Percentiles rank a stretch among this genome's conserved stretches.
Evolutionary conservation across 169 alveolate genomes (phyloP).

Genomic region (Cryptosporidium parvum): DNA sequence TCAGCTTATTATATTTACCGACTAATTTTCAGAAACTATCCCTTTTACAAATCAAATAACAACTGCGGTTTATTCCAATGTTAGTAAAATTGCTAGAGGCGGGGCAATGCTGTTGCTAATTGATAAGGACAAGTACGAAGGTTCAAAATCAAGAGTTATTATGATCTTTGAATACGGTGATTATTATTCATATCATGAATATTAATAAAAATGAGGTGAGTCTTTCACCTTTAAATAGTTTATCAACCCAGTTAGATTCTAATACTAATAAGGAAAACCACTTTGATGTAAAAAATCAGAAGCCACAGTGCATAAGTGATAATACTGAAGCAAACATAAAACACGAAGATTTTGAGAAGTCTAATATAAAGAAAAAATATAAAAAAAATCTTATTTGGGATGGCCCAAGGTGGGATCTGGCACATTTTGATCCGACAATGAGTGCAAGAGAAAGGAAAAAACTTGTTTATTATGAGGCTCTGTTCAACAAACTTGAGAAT

Average conservation of each 20-base stretch:
- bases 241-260: neutral
- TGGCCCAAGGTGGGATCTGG: slow-evolving; percentile 75
- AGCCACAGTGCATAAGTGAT: slow-evolving; percentile 5
- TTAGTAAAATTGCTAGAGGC: neutral
- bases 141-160: neutral
- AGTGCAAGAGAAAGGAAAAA: slow-evolving; percentile 69
- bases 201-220: slow-evolving; percentile 21
- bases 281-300: neutral
- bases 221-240: neutral
- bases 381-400: slow-evolving; percentile 69
- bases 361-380: slow-evolving; percentile 57
- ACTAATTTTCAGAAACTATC: too few species aligned
- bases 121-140: neutral
- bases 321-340: neutral
- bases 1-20: neutral
- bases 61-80: neutral
- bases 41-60: neutral
- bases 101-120: neutral
- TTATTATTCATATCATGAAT: neutral
- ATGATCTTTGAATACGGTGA: neutral
- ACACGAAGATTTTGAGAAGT: neutral
- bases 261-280: slow-evolving; percentile 2
- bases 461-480: slow-evolving; percentile 44
- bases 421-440: slow-evolving; percentile 74
- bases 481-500: slow-evolving; percentile 66